Evolutionary conservation across 495 filamentous ascomycete genomes (phyloP).

Genomic region (Astrothelium subdiscretum): DNA sequence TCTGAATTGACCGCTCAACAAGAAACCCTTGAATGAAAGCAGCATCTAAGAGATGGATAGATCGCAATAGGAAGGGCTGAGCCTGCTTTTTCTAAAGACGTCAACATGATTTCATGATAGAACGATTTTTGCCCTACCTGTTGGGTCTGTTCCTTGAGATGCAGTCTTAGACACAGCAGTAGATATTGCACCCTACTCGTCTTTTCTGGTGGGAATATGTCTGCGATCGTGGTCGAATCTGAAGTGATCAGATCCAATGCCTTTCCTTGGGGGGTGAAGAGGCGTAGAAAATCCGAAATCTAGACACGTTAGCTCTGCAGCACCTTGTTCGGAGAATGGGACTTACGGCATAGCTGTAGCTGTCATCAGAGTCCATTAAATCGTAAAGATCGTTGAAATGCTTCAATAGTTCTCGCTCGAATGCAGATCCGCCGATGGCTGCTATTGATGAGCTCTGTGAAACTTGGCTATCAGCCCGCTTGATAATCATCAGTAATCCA

Average conservation of each 20-base stretch:
- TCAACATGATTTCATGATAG: slow-evolving; percentile 7
- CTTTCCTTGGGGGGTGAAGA: slow-evolving; percentile 12
- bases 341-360: slow-evolving; percentile 12
- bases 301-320: not conserved
- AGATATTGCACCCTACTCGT: slow-evolving; percentile 5
- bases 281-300: slow-evolving; percentile 20
- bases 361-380: slow-evolving; percentile 59
- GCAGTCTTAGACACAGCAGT: slow-evolving; percentile 3
- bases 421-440: slow-evolving; percentile 9
- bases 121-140: slow-evolving; percentile 3
- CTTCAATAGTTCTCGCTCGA: slow-evolving; percentile 42
- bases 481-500: not conserved
- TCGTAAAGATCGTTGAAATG: slow-evolving; percentile 81
- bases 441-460: not conserved
- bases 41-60: not conserved
- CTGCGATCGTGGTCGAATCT: not conserved
- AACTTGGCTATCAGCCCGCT: not conserved
- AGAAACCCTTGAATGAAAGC: slow-evolving; percentile 8
- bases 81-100: not conserved
- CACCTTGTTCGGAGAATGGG: too few relatives aligned
- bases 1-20: not conserved
- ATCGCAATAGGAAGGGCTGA: not conserved
- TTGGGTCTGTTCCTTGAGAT: slow-evolving; percentile 4
- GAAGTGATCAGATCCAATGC: slow-evolving; percentile 8
- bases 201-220: slow-evolving; percentile 10